Evolutionary conservation across 2,329 filamentous ascomycete species (phyloP), one percentile per base, ranked within the genome.

Genomic region (Xylaria sp.): DNA sequence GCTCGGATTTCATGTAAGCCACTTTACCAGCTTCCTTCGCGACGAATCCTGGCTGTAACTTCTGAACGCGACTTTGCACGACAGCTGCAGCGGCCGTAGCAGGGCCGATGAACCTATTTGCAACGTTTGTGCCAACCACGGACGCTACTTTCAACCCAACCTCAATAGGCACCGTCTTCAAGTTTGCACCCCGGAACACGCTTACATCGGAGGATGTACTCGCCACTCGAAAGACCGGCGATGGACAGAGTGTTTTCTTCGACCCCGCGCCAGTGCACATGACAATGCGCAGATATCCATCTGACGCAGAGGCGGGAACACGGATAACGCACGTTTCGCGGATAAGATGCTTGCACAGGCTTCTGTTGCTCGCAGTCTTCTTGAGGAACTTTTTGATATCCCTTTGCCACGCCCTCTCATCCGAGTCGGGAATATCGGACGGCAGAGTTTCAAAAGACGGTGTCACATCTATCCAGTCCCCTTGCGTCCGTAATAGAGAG

Each of bases 221-320:
- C 2, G 87, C 80, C n/a, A 90, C 74, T 16, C 87, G 79, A 60
- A 90, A 90, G 0, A 88, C 80, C 0, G 87, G 87, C 57, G 85
- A 88, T 0, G 80, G 78, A 55, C 86, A 89, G 0, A 90, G 76
- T 0, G 81, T 82, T 66, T 78, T 81, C 50, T 69, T 70, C 1
- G 62, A 62, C 39, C 57, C 58, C 48, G 66, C 59, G 0, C 77
- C 81, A 0, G 75, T 70, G 56, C 85, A 89, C 7, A 90, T 73
- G 0, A 89, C 81, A 4, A 90, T 72, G 9, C 87, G 83, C 50
- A 89, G 86, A 64, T 90, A 90, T 0, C 87, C 87, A 66, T 90
- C 87, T 0, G 76, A 75, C 0, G 83, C 83, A 0, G 81, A 76
- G 0, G 82, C 82, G 0, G 87, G 87, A 41, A 90, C 85, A 2